Conservation (phyloP, 1,284 basidiomycete species). For the Trichosporon inkin region DNA sequence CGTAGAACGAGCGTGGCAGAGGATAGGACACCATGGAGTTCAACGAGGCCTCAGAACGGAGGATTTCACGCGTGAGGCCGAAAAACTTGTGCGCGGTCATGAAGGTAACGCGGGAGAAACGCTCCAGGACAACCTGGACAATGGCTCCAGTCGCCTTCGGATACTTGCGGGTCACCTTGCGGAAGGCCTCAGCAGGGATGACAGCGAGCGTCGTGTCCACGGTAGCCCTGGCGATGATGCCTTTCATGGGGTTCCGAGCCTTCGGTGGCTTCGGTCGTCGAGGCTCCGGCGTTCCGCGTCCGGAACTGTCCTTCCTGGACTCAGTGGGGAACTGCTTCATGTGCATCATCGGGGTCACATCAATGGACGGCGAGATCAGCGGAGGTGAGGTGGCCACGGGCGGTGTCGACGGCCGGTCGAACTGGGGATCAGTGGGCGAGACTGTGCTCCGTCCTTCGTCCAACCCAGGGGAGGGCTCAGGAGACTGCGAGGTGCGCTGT, state of each 20-base stretch:
- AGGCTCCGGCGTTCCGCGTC: neutral
- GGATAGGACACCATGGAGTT: conserved; percentile 96
- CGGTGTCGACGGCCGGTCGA: neutral
- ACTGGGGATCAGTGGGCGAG: neutral
- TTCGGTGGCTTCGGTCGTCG: neutral
- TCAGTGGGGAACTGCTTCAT: neutral
- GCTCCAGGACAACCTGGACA: conserved; percentile 65
- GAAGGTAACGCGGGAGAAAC: conserved; percentile 96
- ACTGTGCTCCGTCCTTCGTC: neutral
- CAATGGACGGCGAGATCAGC: neutral
- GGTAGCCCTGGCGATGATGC: conserved; percentile 76
- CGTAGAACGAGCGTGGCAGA: conserved; percentile 84
- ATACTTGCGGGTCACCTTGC: conserved; percentile 74
- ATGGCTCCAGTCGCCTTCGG: conserved; percentile 97
- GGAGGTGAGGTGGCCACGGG: neutral
- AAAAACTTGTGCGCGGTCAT: conserved; percentile 87
- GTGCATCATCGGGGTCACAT: neutral
- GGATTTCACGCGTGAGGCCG: conserved; percentile 89
- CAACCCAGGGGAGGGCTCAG: neutral
- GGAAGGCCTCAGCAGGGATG: conserved; percentile 95
- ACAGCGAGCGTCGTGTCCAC: conserved; percentile 96
- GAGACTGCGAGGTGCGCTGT: neutral
- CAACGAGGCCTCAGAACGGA: conserved; percentile 92
- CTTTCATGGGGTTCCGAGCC: conserved; percentile 29
- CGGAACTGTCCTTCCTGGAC: neutral